Percentiles rank a stretch among this genome's conserved stretches.
These are phyloP conservation scores for Colletotrichum sp. DNA, from an alignment of 2,329 filamentous ascomycete species.

Conservation along the genomic window DNA sequence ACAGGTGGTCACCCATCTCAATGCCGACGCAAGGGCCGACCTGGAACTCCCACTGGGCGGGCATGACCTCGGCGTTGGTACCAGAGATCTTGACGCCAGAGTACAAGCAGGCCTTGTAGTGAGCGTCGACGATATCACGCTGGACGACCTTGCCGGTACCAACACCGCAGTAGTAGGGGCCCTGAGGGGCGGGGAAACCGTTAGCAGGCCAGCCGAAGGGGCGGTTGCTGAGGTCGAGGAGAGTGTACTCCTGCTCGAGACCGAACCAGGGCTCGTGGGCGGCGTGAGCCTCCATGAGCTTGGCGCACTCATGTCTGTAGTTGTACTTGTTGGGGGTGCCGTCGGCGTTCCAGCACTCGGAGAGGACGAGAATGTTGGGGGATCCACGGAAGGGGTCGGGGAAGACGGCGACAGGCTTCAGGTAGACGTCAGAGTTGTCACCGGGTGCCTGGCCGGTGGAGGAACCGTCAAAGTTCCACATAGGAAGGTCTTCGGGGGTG, in stretches of 20 bases:
- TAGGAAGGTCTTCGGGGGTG: constrained; percentile 56
- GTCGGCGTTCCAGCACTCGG: constrained; percentile 93
- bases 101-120: constrained; percentile 75
- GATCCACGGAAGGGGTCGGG: constrained; percentile 89
- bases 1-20: constrained; percentile 93
- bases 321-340: constrained; percentile 98
- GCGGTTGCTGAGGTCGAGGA: constrained; percentile 83
- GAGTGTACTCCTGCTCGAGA: constrained; percentile 84
- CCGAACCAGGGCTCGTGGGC: constrained; percentile 94
- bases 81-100: constrained; percentile 93
- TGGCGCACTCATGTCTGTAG: constrained; percentile 88
- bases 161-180: constrained; percentile 91
- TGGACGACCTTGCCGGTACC: constrained; percentile 96
- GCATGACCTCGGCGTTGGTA: constrained; percentile 99
- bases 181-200: constrained; percentile 90
- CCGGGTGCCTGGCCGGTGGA: constrained; percentile 92
- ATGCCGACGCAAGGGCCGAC: constrained; percentile 91
- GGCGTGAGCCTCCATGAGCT: constrained; percentile 88
- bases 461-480: constrained; percentile 72
- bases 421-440: constrained; percentile 97
- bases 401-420: constrained; percentile 87
- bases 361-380: constrained; percentile 92
- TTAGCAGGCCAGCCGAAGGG: constrained; percentile 82
- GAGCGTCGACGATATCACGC: constrained; percentile 95
- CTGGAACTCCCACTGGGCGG: constrained; percentile 98